Evolutionary conservation across 441 rosid species (phyloP).

Genomic region (Pelargonium myrrhifolium): DNA sequence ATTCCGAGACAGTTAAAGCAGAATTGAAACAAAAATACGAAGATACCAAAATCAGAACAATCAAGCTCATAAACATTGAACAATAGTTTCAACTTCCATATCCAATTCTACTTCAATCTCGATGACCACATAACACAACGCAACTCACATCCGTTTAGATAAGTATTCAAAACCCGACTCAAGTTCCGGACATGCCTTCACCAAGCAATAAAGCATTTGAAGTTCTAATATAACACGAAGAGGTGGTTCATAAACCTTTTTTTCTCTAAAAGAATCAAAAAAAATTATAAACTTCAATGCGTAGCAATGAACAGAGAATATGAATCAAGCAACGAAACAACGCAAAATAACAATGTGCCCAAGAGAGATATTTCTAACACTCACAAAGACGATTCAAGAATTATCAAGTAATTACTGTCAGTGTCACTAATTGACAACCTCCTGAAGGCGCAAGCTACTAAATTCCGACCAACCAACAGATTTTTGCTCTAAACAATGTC

Average conservation of each 20-base stretch:
- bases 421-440: conserved; percentile 46
- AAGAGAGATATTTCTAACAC: conserved; percentile 12
- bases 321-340: neutral
- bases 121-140: too few relatives aligned
- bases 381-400: conserved; percentile 26
- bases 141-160: too few relatives aligned
- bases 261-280: neutral
- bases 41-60: neutral
- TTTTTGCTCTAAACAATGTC: conserved; percentile 41
- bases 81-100: neutral
- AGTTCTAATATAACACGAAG: neutral
- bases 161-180: too few relatives aligned
- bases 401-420: conserved; percentile 30
- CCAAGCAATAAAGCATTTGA: neutral
- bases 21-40: neutral
- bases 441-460: conserved; percentile 47
- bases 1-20: neutral
- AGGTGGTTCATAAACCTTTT: too few relatives aligned
- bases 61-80: neutral
- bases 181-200: neutral
- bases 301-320: neutral
- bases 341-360: neutral
- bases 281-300: neutral
- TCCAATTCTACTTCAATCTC: neutral
- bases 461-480: conserved; percentile 49